Percentiles rank a stretch among this genome's conserved stretches.
Evolutionary conservation across 768 basidiomycete genomes (phyloP).

Genomic region (Rossbeevera mucosa): DNA sequence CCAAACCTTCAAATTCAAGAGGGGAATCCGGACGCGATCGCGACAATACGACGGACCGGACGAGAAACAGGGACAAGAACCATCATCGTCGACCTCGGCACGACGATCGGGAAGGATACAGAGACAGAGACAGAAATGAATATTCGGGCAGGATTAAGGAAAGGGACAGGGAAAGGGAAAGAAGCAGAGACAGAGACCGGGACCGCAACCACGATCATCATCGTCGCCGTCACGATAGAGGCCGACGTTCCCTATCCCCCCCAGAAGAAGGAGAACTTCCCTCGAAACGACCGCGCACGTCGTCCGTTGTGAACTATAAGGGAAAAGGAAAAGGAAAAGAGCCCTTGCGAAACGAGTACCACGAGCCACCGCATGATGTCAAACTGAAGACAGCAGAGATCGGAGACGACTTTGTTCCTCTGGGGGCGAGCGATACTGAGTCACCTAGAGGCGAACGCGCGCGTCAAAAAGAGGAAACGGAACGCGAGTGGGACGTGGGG

Average conservation of each 20-base stretch:
- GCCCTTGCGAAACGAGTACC: background rate
- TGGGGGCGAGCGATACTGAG: conserved; percentile 17
- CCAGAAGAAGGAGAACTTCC: background rate
- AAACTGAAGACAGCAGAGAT: conserved; percentile 11
- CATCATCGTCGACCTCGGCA: conserved; percentile 6
- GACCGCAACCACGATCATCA: background rate
- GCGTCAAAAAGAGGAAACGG: conserved; percentile 18
- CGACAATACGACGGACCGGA: conserved; percentile 8
- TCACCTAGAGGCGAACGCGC: conserved; percentile 14
- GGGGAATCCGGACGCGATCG: conserved; percentile 12
- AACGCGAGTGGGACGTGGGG: conserved; percentile 41
- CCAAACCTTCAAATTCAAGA: conserved; percentile 18
- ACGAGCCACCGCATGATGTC: conserved; percentile 10
- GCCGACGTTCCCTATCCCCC: conserved; percentile 16
- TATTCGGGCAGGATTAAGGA: conserved; percentile 4
- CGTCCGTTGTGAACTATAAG: conserved; percentile 12
- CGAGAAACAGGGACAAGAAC: conserved; percentile 4
- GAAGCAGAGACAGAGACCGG: background rate
- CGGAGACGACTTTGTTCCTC: conserved; percentile 32
- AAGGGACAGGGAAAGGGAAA: background rate
- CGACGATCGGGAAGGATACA: conserved; percentile 6
- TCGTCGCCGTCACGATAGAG: conserved; percentile 1
- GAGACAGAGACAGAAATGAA: conserved; percentile 1
- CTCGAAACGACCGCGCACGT: conserved; percentile 18
- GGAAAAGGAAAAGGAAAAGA: conserved; percentile 22